Conservation (phyloP, 129 eudicot genomes). For the Chrysanthemum seticuspe region DNA sequence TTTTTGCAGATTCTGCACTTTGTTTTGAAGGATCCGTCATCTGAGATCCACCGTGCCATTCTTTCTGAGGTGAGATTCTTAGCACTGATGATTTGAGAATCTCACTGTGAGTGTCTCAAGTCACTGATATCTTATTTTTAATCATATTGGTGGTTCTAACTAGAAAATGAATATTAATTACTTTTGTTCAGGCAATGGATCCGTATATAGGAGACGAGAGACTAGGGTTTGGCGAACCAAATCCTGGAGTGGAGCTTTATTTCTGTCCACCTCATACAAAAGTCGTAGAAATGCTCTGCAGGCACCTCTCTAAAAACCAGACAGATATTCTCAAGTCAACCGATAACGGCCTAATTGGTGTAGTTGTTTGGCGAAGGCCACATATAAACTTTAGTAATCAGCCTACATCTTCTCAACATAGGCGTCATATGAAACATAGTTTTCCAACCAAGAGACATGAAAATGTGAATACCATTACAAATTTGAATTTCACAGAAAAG, state of each 20-base stretch:
- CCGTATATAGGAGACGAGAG: conserved; percentile 62
- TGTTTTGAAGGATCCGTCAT: conserved; percentile 46
- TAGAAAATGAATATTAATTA: background rate
- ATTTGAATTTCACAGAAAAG: conserved; percentile 31
- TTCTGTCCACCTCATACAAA: conserved; percentile 60
- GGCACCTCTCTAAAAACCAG: conserved; percentile 45
- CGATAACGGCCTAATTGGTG: conserved; percentile 78
- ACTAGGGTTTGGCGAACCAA: conserved; percentile 81
- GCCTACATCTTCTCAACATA: conserved; percentile 56
- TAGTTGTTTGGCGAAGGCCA: conserved; percentile 86
- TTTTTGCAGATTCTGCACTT: conserved; percentile 55
- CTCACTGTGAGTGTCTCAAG: background rate
- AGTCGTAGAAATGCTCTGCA: conserved; percentile 57
- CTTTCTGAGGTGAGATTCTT: conserved; percentile 49
- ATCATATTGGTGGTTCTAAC: background rate
- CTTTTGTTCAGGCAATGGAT: conserved; percentile 46
- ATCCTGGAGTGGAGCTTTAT: conserved; percentile 70
- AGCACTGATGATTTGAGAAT: too few species aligned
- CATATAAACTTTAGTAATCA: conserved; percentile 47
- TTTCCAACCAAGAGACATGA: conserved; percentile 37
- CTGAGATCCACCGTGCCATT: conserved; percentile 40
- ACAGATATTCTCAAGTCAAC: conserved; percentile 37
- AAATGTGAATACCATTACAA: conserved; percentile 35
- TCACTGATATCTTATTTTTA: background rate
- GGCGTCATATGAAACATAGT: conserved; percentile 47